Base-by-base conservation (phyloP, 1,139 yeast genomes). In the Candida albicans region DNA sequence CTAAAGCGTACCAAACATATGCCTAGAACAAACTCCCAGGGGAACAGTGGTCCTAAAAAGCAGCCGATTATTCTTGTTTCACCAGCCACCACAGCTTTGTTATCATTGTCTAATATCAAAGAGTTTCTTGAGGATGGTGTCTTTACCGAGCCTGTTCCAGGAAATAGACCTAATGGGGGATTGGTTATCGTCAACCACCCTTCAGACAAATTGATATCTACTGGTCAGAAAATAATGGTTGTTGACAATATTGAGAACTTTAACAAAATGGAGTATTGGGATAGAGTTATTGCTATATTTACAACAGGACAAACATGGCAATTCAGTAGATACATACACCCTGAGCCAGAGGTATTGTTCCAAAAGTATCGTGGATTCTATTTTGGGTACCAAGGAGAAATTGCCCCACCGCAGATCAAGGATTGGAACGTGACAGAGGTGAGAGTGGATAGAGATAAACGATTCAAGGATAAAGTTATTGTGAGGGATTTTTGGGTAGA, bases 261-360 rank as follows among this genome's bases (percentile, higher is more conserved):
- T 70, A 84, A 87, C 24, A 91, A 90, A 59, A 96, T 96, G 3
- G 99, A 93, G 59, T 90, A 95, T 65, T 93, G 99, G 99, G 89
- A 85, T 56, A 77, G 99, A 47, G 97, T 95, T 1, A 87, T 93
- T 40, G 98, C 96, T 0, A 88, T 93, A 26, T 87, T 93, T 68
- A 93, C 96, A 12, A 93, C 98, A 2, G 99, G 99, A 13, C 99
- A 93, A 67, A 77, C 84, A 42, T 93, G 99, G 99, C 99, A 93
- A 67, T 88, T 93, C 65, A 81, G 87, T 56, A 82, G 84, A 56
- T 93, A 93, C 65, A 87, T 85, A 58, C 87, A 90, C 79, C 75
- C 83, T 31, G 81, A 84, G 47, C 97, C 99, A 1, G 82, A 86
- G 48, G 72, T 74, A 33, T 71, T 93, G 51, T 95, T 93, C 64